Percentiles rank a stretch among this genome's conserved stretches.
Evolutionary conservation across 2,329 filamentous ascomycete species (phyloP).

Genomic region (Venturia pyrina): DNA sequence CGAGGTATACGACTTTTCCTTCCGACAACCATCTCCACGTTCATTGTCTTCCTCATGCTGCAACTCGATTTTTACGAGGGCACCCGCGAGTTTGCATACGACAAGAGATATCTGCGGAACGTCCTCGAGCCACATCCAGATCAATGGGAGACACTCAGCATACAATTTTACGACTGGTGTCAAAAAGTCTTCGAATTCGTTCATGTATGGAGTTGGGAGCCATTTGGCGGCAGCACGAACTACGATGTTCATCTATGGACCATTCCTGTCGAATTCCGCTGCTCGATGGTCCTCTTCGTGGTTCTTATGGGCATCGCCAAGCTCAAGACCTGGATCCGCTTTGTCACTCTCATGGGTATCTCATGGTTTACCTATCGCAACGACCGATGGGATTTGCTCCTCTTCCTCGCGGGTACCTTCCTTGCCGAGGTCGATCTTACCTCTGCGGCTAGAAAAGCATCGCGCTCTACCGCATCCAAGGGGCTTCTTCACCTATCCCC

Average conservation of each 20-base stretch:
- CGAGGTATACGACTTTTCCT: slow-evolving; percentile 17
- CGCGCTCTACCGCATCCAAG: not conserved
- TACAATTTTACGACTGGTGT: slow-evolving; percentile 21
- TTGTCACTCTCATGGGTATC: slow-evolving; percentile 32
- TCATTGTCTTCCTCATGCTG: slow-evolving; percentile 15
- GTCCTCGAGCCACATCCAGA: slow-evolving; percentile 15
- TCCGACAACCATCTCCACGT: slow-evolving; percentile 17
- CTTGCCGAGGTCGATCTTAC: slow-evolving; percentile 45
- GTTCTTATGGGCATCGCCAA: slow-evolving; percentile 41
- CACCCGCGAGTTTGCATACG: slow-evolving; percentile 13
- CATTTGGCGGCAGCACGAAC: slow-evolving; percentile 19
- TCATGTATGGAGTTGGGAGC: slow-evolving; percentile 15
- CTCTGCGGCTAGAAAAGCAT: not conserved
- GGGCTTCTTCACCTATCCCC: not conserved
- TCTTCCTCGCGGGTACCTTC: slow-evolving; percentile 46
- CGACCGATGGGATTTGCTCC: slow-evolving; percentile 44
- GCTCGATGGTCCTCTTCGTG: slow-evolving; percentile 48
- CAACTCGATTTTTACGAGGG: slow-evolving; percentile 13
- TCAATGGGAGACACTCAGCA: slow-evolving; percentile 12
- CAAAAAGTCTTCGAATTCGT: slow-evolving; percentile 27
- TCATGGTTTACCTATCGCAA: slow-evolving; percentile 38
- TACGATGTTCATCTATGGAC: slow-evolving; percentile 55
- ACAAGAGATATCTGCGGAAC: slow-evolving; percentile 14
- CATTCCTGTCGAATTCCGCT: slow-evolving; percentile 51
- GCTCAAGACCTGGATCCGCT: slow-evolving; percentile 34